Base-by-base conservation (phyloP, 768 basidiomycete species). In the Lactarius hengduanensis region DNA sequence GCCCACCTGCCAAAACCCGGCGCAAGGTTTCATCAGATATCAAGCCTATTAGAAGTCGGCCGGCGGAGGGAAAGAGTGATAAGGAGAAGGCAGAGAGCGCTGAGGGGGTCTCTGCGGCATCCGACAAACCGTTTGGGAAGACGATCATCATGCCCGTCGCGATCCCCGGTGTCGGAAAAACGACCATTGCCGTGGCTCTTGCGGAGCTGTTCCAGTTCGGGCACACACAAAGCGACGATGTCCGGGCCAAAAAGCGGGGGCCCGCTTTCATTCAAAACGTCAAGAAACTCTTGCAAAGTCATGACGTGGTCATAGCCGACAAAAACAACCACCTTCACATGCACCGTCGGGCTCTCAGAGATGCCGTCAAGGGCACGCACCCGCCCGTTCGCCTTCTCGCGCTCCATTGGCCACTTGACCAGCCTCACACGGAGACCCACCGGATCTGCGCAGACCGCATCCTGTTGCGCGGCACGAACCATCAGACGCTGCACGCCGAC, bases 161-260 rank as follows among this genome's bases (percentile, higher is more conserved):
- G 9, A 83, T 98, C 50, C 96, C 96, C 34, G 96, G 96, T 16
- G 94, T 91, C 74, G 96, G 95, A 38, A 98, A 98, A 80, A 98
- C 96, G 0, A 78, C 91, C 0, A 81, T 98, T 15, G 82, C 91
- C 0, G 79, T 97, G 18, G 93, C 93, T 1, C 83, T 98, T 20
- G 70, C 81, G 2, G 82, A 89, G 63, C 82, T 99, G 3, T 98
- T 96, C 72, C 84, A 82, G 0, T 96, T 94, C 66, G 94, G 83
- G 1, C 97, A 98, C 74, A 94, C 92, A 0, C 97, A 98, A 74
- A 93, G 90, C 72, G 97, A 99, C 74, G 92, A 98, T 72, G 83
- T 98, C 4, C 79, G 81, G 50, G 83, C 75, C 45, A 98, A 94
- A 78, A 94, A 88, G 74, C 61, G 89, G 1, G 93, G 82, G 0